Base-by-base conservation (phyloP, 345 rosid genomes). In the Moringa oleifera region DNA sequence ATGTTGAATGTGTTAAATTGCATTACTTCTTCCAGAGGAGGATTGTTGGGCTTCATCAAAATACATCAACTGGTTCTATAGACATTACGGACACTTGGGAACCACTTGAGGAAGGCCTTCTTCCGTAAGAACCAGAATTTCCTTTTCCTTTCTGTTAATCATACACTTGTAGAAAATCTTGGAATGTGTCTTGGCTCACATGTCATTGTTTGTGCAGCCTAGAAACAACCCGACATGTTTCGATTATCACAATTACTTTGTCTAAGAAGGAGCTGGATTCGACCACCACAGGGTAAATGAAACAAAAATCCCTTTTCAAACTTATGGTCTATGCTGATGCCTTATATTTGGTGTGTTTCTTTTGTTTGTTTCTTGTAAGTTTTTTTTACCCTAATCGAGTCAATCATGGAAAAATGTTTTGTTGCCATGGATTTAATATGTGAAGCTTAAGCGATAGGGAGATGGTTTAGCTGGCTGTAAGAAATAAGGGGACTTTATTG, bases 171-270 rank as follows among this genome's bases (percentile, higher is more conserved):
- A 2, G 12, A 36, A n/a, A n/a, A n/a, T 41, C 8, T 51, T 23
- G 28, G 22, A 7, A 22, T 53, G 12, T 28, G 21, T 57, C 19
- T 13, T 55, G 17, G 28, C 28, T 33, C 50, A 53, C 45, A 8
- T 50, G 16, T 51, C 45, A 17, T 31, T 73, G 23, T 64, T 62
- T 45, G 15, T 52, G 67, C 78, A 79, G 89, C 24, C 49, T 85
- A 69, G 85, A 85, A 52, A 85, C 85, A 57, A 82, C 90, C 50
- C 75, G 90, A 65, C 90, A 82, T 72, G 90, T 85, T 36, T 85
- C 87, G 0, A 78, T 80, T 80, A 76, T 82, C 33, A 78, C 77
- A 0, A 76, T 85, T 37, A 82, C 74, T 20, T 76, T 85, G 62
- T 85, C 87, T 2, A 85, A 72, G 75, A 60, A 66, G 59, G 87